Evolutionary conservation across 129 eudicot genomes (phyloP).

Genomic region (Heracleum sosnowskyi): DNA sequence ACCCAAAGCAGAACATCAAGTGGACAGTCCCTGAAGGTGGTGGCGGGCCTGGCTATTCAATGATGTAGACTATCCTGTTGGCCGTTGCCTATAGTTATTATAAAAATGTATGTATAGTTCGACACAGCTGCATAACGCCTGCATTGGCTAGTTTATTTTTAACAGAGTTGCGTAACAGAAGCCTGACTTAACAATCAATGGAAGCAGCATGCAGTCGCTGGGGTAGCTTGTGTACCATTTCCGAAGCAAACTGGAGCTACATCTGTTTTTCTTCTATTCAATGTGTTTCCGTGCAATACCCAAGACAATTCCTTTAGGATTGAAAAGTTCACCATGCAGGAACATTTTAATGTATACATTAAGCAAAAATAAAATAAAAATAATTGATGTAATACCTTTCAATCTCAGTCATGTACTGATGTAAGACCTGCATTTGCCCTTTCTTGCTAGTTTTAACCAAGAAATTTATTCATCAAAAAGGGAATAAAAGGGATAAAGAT

Average conservation of each 20-base stretch:
- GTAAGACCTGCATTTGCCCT: neutral
- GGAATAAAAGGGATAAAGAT: neutral
- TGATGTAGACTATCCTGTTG: constrained; percentile 37
- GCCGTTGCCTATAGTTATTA: neutral
- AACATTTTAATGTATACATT: neutral
- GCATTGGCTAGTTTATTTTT: neutral
- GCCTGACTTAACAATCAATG: neutral
- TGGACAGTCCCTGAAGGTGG: constrained; percentile 99
- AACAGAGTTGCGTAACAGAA: neutral
- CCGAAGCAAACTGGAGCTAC: neutral
- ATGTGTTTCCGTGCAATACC: neutral
- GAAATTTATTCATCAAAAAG: neutral
- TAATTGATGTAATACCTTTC: neutral
- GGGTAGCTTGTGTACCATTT: neutral
- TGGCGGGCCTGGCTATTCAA: constrained; percentile 90
- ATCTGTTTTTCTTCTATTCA: neutral
- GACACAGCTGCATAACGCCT: neutral
- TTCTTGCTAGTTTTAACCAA: neutral
- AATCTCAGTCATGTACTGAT: neutral
- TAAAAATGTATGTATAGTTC: neutral
- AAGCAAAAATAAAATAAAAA: neutral
- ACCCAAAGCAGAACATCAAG: constrained; percentile 84
- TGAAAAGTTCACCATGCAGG: neutral
- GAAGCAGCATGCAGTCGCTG: neutral
- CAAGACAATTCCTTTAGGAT: neutral